Conservation (phyloP, 371 early-diverging fungal species). For the Umbelopsis sp. region DNA sequence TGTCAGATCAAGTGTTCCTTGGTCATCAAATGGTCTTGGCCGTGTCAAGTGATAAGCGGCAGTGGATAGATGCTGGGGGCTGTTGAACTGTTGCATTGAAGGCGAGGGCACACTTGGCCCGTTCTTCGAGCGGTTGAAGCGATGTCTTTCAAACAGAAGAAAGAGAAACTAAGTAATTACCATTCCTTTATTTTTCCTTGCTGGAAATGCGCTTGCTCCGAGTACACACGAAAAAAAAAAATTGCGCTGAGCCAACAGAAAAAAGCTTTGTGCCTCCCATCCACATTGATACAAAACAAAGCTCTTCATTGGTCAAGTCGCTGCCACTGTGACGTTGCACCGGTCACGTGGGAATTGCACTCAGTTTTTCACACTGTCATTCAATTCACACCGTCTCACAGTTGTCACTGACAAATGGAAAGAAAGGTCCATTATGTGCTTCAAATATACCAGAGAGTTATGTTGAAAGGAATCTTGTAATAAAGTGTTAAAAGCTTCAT, state of each 20-base stretch:
- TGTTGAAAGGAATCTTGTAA: too few relatives aligned
- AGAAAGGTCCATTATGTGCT: too few relatives aligned
- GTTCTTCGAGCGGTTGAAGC: constrained; percentile 14
- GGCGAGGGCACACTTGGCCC: constrained; percentile 16
- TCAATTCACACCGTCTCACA: too few relatives aligned
- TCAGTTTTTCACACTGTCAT: background rate
- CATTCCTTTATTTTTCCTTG: constrained; percentile 18
- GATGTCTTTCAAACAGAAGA: background rate
- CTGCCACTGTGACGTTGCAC: constrained; percentile 12
- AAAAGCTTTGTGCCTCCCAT: background rate
- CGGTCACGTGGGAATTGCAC: background rate
- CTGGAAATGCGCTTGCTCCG: constrained; percentile 18
- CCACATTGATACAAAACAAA: constrained; percentile 1
- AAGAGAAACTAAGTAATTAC: constrained; percentile 10
- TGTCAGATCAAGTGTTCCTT: constrained; percentile 13
- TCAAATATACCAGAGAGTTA: too few relatives aligned
- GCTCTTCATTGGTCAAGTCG: background rate
- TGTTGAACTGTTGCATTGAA: constrained; percentile 18
- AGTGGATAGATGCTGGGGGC: background rate
- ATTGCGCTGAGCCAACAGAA: constrained; percentile 17
- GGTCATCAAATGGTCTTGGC: background rate
- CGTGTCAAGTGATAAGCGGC: constrained; percentile 11
- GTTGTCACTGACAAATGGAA: too few relatives aligned
- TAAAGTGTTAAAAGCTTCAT: too few relatives aligned
- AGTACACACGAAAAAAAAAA: constrained; percentile 16